phyloP scores from a whole-genome alignment of 495 filamentous ascomycete species.

The Aspergillus leporis region DNA sequence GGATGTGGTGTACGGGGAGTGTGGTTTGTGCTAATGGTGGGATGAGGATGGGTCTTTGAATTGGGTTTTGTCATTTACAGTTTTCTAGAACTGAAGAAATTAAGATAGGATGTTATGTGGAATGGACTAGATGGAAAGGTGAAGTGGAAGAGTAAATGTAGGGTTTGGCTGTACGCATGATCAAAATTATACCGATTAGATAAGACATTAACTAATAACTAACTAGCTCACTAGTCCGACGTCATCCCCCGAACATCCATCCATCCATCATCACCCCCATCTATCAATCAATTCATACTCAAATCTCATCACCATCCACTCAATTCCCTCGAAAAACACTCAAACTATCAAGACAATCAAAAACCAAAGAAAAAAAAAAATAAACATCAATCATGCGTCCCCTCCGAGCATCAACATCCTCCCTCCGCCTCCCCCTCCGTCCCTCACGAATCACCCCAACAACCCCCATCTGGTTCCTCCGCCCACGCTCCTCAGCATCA shows the following conservation, averaged over 20 bases:
- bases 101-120: no score
- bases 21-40: conserved; percentile 89
- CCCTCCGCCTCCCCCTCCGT: conserved; percentile 2
- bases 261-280: not conserved
- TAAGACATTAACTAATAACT: no score
- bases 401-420: not conserved
- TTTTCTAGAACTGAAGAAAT: no score
- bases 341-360: not conserved
- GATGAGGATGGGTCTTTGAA: conserved; percentile 48
- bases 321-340: not conserved
- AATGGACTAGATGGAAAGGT: no score
- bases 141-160: no score
- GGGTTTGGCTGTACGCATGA: no score
- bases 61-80: not conserved
- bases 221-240: no score
- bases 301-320: no score
- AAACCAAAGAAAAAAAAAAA: not conserved
- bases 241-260: not conserved
- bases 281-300: no score
- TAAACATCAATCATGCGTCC: not conserved
- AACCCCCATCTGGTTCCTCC: not conserved
- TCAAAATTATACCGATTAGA: no score
- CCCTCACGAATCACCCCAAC: not conserved
- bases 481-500: not conserved
- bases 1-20: conserved; percentile 78